Percentiles rank a stretch among this genome's conserved stretches.
Conservation (phyloP, 306 rosid genomes). For the Arachis stenosperma region DNA sequence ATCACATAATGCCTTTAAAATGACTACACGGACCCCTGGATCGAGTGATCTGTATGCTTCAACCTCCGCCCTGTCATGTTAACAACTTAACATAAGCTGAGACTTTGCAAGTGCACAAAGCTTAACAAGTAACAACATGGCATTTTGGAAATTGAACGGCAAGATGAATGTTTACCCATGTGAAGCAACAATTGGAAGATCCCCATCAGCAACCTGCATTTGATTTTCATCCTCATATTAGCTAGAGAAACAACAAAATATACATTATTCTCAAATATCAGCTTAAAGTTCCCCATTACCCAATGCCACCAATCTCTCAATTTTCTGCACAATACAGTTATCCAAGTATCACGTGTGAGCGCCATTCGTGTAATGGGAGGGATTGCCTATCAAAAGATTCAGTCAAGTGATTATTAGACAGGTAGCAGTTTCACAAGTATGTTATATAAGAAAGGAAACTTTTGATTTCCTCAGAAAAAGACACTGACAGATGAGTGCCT, state of each 20-base stretch:
- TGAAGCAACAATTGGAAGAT: constrained; percentile 87
- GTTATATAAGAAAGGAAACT: constrained; percentile 10
- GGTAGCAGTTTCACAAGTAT: constrained; percentile 36
- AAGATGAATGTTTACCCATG: constrained; percentile 79
- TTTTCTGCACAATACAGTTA: constrained; percentile 91
- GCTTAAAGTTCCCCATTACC: constrained; percentile 54
- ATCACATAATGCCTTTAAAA: constrained; percentile 93
- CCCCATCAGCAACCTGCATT: constrained; percentile 90
- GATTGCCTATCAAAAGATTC: constrained; percentile 65
- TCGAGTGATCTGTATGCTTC: constrained; percentile 82
- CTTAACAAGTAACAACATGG: constrained; percentile 13
- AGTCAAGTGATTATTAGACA: constrained; percentile 34
- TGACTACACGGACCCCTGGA: constrained; percentile 82
- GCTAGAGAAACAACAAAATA: constrained; percentile 34
- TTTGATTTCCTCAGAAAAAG: constrained; percentile 12
- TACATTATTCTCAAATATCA: constrained; percentile 37
- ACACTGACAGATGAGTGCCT: constrained; percentile 24
- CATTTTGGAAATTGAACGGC: constrained; percentile 35
- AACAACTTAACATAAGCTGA: constrained; percentile 25
- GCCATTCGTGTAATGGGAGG: constrained; percentile 97
- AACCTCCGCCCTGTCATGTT: constrained; percentile 67
- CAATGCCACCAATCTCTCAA: constrained; percentile 99
- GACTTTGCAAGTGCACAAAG: constrained; percentile 37
- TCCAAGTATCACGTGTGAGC: constrained; percentile 91
- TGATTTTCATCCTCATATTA: constrained; percentile 39